A percentile compares a stretch with the other conserved stretches of the same genome.
Evolutionary conservation across 106 monocot genomes (phyloP).

Genomic region (Phalaenopsis equestris): DNA sequence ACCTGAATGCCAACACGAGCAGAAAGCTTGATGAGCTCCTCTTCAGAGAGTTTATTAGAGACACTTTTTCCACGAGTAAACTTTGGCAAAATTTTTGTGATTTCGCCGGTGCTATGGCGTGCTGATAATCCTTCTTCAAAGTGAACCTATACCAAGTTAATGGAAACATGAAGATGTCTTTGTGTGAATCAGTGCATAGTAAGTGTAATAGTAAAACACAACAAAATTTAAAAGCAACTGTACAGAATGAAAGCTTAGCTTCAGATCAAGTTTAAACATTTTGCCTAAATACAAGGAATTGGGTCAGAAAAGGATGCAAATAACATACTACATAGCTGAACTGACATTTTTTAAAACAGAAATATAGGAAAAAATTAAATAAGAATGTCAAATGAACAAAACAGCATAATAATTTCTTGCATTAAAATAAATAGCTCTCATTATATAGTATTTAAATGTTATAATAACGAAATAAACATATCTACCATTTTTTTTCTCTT

Average conservation of each 20-base stretch:
- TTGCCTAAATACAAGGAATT: background rate
- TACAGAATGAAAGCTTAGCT: background rate
- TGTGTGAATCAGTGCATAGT: background rate
- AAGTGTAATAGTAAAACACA: background rate
- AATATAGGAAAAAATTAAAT: no score
- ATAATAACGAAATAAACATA: no score
- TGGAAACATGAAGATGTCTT: background rate
- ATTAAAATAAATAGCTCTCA: no score
- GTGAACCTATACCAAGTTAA: slow-evolving; percentile 43
- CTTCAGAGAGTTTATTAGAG: slow-evolving; percentile 66
- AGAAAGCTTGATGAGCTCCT: slow-evolving; percentile 68
- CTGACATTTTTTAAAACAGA: background rate
- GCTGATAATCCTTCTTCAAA: slow-evolving; percentile 85
- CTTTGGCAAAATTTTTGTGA: slow-evolving; percentile 50
- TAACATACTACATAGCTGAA: background rate
- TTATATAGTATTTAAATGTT: no score
- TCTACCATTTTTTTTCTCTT: no score
- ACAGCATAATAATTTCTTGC: no score
- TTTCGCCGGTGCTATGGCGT: slow-evolving; percentile 41
- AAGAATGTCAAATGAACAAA: no score
- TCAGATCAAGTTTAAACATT: background rate
- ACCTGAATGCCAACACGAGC: slow-evolving; percentile 75
- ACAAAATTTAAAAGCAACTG: background rate
- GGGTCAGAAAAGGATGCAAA: background rate
- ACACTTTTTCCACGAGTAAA: slow-evolving; percentile 65